Evolutionary conservation across 2,329 filamentous ascomycete species (phyloP).

Genomic region (Dactylella cylindrospora): DNA sequence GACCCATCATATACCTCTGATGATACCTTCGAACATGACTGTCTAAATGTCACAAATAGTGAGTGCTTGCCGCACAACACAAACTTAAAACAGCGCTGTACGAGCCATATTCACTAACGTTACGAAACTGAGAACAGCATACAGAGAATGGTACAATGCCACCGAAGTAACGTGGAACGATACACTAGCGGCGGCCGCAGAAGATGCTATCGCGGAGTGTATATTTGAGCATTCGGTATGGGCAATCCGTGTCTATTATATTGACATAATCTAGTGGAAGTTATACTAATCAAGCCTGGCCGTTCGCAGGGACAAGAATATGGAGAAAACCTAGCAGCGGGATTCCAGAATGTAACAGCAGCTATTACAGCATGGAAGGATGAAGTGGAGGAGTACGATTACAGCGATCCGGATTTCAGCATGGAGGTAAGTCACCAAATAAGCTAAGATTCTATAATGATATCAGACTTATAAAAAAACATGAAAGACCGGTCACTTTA

Average conservation of each 20-base stretch:
- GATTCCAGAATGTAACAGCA: constrained; percentile 23
- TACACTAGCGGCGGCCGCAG: constrained; percentile 32
- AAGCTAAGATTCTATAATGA: background rate
- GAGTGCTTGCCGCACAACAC: constrained; percentile 14
- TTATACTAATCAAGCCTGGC: background rate
- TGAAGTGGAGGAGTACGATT: constrained; percentile 42
- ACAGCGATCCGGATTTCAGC: constrained; percentile 25
- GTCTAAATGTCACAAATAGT: constrained; percentile 39
- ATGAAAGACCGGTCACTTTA: constrained; percentile 71
- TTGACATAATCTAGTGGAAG: background rate
- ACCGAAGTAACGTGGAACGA: constrained; percentile 38
- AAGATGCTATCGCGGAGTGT: constrained; percentile 24
- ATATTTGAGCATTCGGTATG: constrained; percentile 42
- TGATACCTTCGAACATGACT: constrained; percentile 6
- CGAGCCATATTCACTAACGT: background rate
- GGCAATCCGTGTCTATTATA: background rate
- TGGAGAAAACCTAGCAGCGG: constrained; percentile 45
- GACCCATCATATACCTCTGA: constrained; percentile 40
- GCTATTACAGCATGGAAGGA: constrained; percentile 44
- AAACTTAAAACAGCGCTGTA: background rate
- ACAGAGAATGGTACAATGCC: constrained; percentile 43
- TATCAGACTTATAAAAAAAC: background rate
- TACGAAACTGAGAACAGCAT: constrained; percentile 5
- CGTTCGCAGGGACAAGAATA: constrained; percentile 29
- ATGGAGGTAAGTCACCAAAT: constrained; percentile 33